Evolutionary conservation across 2,329 filamentous ascomycete species (phyloP).

Genomic region (Cladosporium sp.): DNA sequence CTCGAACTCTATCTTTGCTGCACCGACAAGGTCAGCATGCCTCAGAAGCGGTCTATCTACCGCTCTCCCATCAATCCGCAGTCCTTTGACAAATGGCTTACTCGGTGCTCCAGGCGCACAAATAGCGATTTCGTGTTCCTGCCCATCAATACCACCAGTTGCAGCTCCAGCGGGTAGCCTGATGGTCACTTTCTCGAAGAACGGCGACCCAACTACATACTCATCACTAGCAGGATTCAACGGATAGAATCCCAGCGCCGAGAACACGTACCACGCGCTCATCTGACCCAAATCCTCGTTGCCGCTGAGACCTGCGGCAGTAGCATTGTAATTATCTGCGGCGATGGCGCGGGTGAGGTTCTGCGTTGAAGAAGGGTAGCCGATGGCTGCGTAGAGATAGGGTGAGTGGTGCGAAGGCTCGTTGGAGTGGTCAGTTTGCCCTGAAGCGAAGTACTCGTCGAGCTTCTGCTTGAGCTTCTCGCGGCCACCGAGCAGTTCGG

Average conservation of each 20-base stretch:
- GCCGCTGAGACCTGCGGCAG: conserved; percentile 49
- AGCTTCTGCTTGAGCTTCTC: conserved; percentile 46
- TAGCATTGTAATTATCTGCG: conserved; percentile 49
- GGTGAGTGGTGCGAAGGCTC: conserved; percentile 54
- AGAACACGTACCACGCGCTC: conserved; percentile 55
- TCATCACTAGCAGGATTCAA: conserved; percentile 50
- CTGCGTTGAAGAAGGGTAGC: conserved; percentile 44
- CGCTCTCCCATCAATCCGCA: conserved; percentile 45
- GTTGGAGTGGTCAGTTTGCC: conserved; percentile 52
- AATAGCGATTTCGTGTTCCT: conserved; percentile 42
- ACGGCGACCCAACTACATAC: conserved; percentile 50
- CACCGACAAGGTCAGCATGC: conserved; percentile 46
- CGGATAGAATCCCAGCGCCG: conserved; percentile 52
- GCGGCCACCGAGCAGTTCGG: conserved; percentile 44
- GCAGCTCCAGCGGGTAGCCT: conserved; percentile 40
- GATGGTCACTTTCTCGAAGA: conserved; percentile 50
- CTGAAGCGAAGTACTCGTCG: conserved; percentile 49
- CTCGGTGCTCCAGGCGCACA: conserved; percentile 45
- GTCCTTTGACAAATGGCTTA: conserved; percentile 45
- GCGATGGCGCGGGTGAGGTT: conserved; percentile 44
- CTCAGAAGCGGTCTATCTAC: conserved; percentile 42
- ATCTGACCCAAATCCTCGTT: conserved; percentile 56
- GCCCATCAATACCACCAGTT: conserved; percentile 32
- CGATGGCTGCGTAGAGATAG: conserved; percentile 50
- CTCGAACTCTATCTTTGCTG: conserved; percentile 47